Percentiles rank a stretch among this genome's conserved stretches.
Conservation (phyloP, 345 rosid genomes). For the Arabidopsis arenosa region DNA sequence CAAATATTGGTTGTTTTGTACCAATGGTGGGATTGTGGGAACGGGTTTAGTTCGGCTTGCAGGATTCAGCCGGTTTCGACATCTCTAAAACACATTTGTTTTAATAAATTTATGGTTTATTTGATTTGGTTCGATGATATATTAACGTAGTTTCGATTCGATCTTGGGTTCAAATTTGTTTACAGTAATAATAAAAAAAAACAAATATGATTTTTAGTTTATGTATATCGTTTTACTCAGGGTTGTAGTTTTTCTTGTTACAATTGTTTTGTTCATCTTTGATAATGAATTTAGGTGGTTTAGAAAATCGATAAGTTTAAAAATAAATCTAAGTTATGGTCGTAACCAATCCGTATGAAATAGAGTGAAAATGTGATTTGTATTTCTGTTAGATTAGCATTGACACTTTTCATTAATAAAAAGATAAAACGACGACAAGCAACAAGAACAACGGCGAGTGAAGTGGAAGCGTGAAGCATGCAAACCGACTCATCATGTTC, state of each 20-base stretch:
- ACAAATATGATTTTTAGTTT: too few species aligned
- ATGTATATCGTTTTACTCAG: too few species aligned
- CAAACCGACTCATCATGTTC: slow-evolving; percentile 49
- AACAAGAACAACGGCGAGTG: slow-evolving; percentile 41
- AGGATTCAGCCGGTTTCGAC: neutral
- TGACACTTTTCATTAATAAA: neutral
- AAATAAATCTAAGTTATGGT: neutral
- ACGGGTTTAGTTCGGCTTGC: neutral
- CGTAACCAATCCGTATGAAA: slow-evolving; percentile 4
- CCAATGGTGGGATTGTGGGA: neutral
- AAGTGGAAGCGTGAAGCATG: slow-evolving; percentile 45
- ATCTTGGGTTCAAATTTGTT: too few species aligned
- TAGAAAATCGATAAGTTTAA: neutral
- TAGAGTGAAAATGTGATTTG: slow-evolving; percentile 17
- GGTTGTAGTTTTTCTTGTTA: neutral
- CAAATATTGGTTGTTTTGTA: neutral
- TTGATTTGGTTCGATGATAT: neutral
- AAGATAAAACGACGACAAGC: slow-evolving; percentile 26
- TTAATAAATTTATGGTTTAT: neutral
- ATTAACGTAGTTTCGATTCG: neutral
- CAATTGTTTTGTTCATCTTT: neutral
- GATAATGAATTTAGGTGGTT: neutral
- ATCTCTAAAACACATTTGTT: neutral
- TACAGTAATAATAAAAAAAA: too few species aligned
- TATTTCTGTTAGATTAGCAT: neutral